phyloP scores from a whole-genome alignment of 192 early-diverging fungal species.

The Entomortierella chlamydospora region DNA sequence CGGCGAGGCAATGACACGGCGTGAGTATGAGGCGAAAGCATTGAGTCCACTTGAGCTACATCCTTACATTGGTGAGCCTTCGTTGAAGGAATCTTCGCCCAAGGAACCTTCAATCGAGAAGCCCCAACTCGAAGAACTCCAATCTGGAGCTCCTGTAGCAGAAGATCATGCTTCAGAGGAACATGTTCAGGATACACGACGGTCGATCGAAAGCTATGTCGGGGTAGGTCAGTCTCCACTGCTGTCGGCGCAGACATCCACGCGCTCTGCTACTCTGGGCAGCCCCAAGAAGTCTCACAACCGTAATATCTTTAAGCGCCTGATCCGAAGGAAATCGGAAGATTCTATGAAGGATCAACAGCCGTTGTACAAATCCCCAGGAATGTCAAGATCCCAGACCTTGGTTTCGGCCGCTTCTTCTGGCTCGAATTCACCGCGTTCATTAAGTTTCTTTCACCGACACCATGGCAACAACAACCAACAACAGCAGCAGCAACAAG shows the following conservation, averaged over 20 bases:
- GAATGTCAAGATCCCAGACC: constrained; percentile 5
- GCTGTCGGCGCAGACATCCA: neutral
- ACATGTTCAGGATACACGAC: no score
- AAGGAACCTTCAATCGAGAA: neutral
- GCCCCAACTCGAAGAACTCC: neutral
- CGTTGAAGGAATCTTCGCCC: neutral
- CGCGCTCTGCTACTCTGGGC: no score
- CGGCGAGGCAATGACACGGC: constrained; percentile 1
- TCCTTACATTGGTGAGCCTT: neutral
- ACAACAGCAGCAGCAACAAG: neutral
- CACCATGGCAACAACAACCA: neutral
- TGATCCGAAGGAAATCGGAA: constrained; percentile 32
- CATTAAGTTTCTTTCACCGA: constrained; percentile 7
- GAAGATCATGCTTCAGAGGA: neutral
- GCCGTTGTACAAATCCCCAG: constrained; percentile 22
- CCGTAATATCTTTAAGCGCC: constrained; percentile 30
- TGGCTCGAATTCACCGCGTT: neutral
- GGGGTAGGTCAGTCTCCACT: neutral
- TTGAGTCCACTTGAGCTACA: neutral
- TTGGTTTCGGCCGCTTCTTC: no score
- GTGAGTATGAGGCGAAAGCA: constrained; percentile 7
- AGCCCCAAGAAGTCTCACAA: constrained; percentile 5
- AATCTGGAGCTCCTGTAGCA: no score
- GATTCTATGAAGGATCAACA: neutral
- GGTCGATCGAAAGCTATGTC: no score